These are phyloP conservation scores for Neofusicoccum laricinum DNA, from an alignment of 2,329 filamentous ascomycete genomes.

Conservation along the genomic window DNA sequence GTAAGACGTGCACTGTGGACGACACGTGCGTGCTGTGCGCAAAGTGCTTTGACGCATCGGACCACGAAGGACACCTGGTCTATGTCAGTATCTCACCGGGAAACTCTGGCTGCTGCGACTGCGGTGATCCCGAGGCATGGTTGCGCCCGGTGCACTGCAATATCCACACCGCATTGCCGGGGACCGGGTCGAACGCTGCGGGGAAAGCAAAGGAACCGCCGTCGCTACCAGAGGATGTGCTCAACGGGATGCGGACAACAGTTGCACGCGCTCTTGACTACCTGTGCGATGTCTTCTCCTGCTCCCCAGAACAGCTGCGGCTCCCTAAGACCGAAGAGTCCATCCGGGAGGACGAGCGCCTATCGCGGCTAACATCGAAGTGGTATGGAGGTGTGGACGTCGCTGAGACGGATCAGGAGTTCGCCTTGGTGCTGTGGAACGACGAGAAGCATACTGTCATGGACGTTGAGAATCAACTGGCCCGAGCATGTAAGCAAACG, in stretches of 20 bases:
- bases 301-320: conserved; percentile 91
- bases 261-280: conserved; percentile 86
- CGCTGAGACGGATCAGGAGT: conserved; percentile 66
- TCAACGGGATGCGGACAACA: conserved; percentile 77
- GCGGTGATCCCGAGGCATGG: conserved; percentile 95
- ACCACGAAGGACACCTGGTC: conserved; percentile 91
- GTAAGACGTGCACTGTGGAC: conserved; percentile 89
- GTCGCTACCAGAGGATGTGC: conserved; percentile 69
- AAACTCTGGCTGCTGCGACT: conserved; percentile 96
- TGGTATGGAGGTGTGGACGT: conserved; percentile 66
- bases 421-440: conserved; percentile 88
- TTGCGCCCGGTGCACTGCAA: conserved; percentile 82
- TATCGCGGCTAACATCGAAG: conserved; percentile 71
- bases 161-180: conserved; percentile 69
- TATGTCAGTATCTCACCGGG: conserved; percentile 83
- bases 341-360: conserved; percentile 76
- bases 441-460: conserved; percentile 96
- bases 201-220: conserved; percentile 57
- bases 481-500: conserved; percentile 77
- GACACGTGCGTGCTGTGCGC: conserved; percentile 95
- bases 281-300: conserved; percentile 96
- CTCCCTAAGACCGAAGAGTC: conserved; percentile 78
- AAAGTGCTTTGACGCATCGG: conserved; percentile 90
- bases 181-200: conserved; percentile 37
- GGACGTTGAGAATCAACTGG: conserved; percentile 87